Percentiles rank a stretch among this genome's conserved stretches.
These are phyloP conservation scores for Komagataea norvegica DNA, from an alignment of 1,139 yeast species.

Conservation along the genomic window DNA sequence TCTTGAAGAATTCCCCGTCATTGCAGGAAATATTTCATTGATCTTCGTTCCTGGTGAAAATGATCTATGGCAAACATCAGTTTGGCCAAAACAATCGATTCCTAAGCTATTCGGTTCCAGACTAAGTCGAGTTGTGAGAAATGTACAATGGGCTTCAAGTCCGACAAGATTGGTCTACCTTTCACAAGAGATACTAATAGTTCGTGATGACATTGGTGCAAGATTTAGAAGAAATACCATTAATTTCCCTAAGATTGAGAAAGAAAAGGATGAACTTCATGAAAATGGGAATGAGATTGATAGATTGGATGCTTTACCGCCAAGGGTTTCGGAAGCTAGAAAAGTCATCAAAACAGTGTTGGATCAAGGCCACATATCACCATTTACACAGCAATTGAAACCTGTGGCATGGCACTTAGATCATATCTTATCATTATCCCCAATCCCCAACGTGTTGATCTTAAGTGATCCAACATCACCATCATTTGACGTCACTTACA, in stretches of 20 bases:
- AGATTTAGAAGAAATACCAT: slow-evolving; percentile 69
- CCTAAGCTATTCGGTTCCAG: slow-evolving; percentile 70
- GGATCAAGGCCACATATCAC: slow-evolving; percentile 86
- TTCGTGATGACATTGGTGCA: slow-evolving; percentile 67
- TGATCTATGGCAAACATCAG: slow-evolving; percentile 87
- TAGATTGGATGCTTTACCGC: slow-evolving; percentile 30
- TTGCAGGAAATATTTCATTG: slow-evolving; percentile 43
- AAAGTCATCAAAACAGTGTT: slow-evolving; percentile 72
- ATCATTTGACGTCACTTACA: slow-evolving; percentile 68
- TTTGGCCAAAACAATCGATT: slow-evolving; percentile 67
- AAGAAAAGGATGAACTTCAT: slow-evolving; percentile 12
- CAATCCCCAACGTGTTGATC: slow-evolving; percentile 68
- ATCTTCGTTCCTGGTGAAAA: slow-evolving; percentile 81
- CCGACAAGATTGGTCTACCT: slow-evolving; percentile 76
- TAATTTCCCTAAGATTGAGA: slow-evolving; percentile 36
- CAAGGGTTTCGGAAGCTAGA: slow-evolving; percentile 55
- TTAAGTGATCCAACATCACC: slow-evolving; percentile 69
- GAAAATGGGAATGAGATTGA: slow-evolving; percentile 24
- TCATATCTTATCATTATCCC: slow-evolving; percentile 63
- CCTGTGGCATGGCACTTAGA: slow-evolving; percentile 71
- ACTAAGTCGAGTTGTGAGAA: slow-evolving; percentile 57
- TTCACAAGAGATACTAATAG: slow-evolving; percentile 74
- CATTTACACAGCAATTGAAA: slow-evolving; percentile 57
- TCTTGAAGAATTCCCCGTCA: slow-evolving; percentile 43
- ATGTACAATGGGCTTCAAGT: slow-evolving; percentile 68